These are phyloP conservation scores for Bolboschoenus planiculmis DNA, from an alignment of 176 grass and related monocot species.

Conservation along the genomic window DNA sequence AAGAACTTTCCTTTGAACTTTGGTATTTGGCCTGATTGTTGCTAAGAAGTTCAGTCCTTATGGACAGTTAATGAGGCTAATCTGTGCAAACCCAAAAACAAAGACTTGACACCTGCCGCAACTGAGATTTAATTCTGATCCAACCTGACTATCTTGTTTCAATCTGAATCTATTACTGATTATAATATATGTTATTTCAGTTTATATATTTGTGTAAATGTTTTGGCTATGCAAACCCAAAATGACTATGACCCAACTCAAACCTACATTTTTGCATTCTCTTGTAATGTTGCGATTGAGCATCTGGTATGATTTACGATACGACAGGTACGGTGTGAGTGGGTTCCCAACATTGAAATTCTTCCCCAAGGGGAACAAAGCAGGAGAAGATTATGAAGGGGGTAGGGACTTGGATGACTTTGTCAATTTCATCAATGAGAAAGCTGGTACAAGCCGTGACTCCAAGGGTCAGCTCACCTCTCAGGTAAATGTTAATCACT, in stretches of 20 bases:
- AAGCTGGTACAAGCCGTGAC: conserved; percentile 70
- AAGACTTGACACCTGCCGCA: not conserved
- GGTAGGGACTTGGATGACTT: conserved; percentile 85
- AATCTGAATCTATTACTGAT: not conserved
- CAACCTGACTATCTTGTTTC: not conserved
- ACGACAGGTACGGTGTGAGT: conserved; percentile 79
- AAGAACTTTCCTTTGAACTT: not conserved
- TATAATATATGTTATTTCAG: not conserved
- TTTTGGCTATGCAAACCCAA: not conserved
- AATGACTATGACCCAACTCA: no score
- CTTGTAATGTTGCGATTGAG: not conserved
- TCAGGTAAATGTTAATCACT: conserved; percentile 34
- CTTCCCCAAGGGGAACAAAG: conserved; percentile 92
- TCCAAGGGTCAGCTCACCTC: conserved; percentile 77
- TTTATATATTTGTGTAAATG: not conserved
- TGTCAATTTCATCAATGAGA: conserved; percentile 93
- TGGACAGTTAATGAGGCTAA: not conserved
- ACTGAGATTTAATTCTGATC: not conserved
- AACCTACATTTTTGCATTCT: no score
- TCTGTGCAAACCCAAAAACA: not conserved
- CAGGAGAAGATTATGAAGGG: conserved; percentile 89
- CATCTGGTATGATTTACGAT: not conserved
- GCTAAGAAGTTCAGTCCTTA: not conserved
- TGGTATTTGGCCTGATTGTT: not conserved
- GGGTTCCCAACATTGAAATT: conserved; percentile 93